Conservation (phyloP, 2,329 filamentous ascomycete genomes). For the Sporothrix protearum region DNA sequence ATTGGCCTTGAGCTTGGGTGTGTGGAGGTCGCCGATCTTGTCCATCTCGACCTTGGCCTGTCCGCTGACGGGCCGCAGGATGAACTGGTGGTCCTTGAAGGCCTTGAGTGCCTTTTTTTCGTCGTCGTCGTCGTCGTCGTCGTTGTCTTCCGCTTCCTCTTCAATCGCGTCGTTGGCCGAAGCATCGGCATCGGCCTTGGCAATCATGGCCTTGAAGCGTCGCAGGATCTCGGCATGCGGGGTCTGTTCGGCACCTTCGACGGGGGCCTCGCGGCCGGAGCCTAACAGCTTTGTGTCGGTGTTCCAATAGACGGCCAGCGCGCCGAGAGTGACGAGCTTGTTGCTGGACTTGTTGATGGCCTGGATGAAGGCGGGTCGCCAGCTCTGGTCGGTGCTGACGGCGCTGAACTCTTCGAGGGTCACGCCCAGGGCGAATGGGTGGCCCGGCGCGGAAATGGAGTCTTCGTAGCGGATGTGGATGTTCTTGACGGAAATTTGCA, state of each 20-base stretch:
- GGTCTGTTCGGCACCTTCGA: slow-evolving; percentile 53
- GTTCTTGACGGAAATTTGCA: slow-evolving; percentile 97
- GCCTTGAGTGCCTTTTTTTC: slow-evolving; percentile 41
- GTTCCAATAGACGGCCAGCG: slow-evolving; percentile 95
- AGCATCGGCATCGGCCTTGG: slow-evolving; percentile 47
- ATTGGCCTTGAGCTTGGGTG: slow-evolving; percentile 84
- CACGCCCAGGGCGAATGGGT: slow-evolving; percentile 88
- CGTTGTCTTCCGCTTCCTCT: slow-evolving; percentile 45
- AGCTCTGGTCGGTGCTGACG: slow-evolving; percentile 89
- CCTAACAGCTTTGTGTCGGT: slow-evolving; percentile 84
- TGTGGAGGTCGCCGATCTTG: slow-evolving; percentile 77
- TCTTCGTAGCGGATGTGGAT: slow-evolving; percentile 98
- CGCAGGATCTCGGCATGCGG: slow-evolving; percentile 70
- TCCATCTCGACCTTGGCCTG: slow-evolving; percentile 92
- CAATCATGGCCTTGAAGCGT: slow-evolving; percentile 75
- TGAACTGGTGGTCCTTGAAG: slow-evolving; percentile 71
- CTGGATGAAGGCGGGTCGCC: slow-evolving; percentile 95
- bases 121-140: slow-evolving; percentile 33
- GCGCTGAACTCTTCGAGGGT: slow-evolving; percentile 96
- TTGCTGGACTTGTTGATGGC: slow-evolving; percentile 78
- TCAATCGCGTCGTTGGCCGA: background rate
- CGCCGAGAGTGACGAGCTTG: slow-evolving; percentile 87
- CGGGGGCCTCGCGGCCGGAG: slow-evolving; percentile 69
- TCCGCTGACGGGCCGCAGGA: slow-evolving; percentile 91
- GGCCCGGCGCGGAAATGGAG: slow-evolving; percentile 87